Evolutionary conservation across 805 yeast species (phyloP), one percentile per base, ranked within the genome.

Genomic region (Candida hispaniensis): DNA sequence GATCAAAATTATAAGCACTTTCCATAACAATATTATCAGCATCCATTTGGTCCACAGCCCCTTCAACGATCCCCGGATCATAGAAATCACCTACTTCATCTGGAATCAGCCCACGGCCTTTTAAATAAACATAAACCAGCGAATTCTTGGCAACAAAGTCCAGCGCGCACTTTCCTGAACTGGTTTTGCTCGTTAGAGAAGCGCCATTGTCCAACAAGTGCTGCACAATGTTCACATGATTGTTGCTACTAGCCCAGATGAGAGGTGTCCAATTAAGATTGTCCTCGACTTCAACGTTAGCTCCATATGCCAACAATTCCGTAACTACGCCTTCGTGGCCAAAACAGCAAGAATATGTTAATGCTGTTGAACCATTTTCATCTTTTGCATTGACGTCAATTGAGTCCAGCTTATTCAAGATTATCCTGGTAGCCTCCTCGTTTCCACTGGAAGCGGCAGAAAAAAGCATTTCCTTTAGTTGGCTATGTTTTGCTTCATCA

Each of bases 201-300:
- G 86, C 88, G 21, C 76, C 79, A 39, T 64, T 63, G 26, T 71
- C 69, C 36, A 83, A 54, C 40, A 82, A 57, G 38, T 66, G 56
- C 29, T 70, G 67, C 10, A 71, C 74, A 27, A 77, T 63, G 8
- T 66, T 63, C 40, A 67, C 54, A 36, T 71, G 70, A 36, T 73
- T 68, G 44, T 75, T 63, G 45, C 74, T 68, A 3, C 81, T 71
- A 1, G 93, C 86, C 94, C 94, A 82, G 91, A 80, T 81, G 27
- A 80, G 54, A 7, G 94, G 55, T 5, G 67, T 56, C 66, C 66
- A 63, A 30, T 54, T 57, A 36, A 50, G 50, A 24, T 50, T 49
- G 45, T 61, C 67, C 35, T 50, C 56, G 13, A 39, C 38, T 32
- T 62, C 53, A 3, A 57, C 53, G 11, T 51, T 40, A 1, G 67